phyloP scores from a whole-genome alignment of 106 monocot genomes.

The Agapanthus africanus region DNA sequence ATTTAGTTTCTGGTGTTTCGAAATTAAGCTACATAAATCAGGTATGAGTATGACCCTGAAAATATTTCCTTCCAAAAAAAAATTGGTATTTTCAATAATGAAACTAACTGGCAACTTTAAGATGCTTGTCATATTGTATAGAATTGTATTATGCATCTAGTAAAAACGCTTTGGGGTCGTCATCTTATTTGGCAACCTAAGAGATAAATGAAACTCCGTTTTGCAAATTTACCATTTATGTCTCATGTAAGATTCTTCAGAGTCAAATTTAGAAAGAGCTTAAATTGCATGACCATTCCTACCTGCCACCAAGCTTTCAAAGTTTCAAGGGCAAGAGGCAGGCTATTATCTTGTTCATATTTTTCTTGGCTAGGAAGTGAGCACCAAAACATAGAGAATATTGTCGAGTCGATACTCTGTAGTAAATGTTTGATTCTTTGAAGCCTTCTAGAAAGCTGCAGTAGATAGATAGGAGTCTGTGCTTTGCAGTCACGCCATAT shows the following conservation, averaged over 20 bases:
- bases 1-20: constrained; percentile 85
- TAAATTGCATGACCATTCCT: neutral
- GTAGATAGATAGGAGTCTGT: too few relatives aligned
- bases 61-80: neutral
- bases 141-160: neutral
- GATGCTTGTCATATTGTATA: constrained; percentile 3
- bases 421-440: too few relatives aligned
- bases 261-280: neutral
- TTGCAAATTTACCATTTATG: neutral
- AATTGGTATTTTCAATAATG: neutral
- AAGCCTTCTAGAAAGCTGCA: too few relatives aligned
- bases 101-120: neutral
- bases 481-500: too few relatives aligned
- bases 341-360: neutral
- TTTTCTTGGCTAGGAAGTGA: neutral
- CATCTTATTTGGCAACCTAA: neutral
- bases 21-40: constrained; percentile 93
- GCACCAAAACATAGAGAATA: too few relatives aligned
- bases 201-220: neutral
- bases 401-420: too few relatives aligned
- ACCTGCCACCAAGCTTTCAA: too few relatives aligned
- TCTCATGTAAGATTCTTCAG: neutral
- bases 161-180: neutral
- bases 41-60: constrained; percentile 37
- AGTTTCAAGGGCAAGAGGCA: too few relatives aligned